phyloP scores from a whole-genome alignment of 768 basidiomycete genomes.

The Hydnomerulius pinastri region DNA sequence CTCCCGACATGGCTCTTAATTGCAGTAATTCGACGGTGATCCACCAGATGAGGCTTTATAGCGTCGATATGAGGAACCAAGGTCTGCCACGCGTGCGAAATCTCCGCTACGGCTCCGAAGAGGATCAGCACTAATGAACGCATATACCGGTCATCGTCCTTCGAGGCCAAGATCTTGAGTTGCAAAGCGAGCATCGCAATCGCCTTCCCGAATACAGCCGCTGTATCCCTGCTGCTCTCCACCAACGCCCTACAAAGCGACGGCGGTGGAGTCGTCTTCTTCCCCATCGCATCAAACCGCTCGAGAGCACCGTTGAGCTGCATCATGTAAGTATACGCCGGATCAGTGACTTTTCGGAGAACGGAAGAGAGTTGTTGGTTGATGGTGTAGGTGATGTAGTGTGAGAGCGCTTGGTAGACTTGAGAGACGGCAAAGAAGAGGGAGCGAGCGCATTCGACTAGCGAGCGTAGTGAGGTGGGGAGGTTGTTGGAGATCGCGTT shows the following conservation, averaged over 20 bases:
- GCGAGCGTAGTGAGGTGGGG: conserved; percentile 63
- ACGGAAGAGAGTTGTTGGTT: conserved; percentile 82
- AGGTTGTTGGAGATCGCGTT: conserved; percentile 63
- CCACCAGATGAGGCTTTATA: conserved; percentile 63
- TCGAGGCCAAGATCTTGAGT: conserved; percentile 69
- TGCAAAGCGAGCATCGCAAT: conserved; percentile 80
- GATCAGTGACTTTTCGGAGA: conserved; percentile 82
- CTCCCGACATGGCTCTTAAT: conserved; percentile 32
- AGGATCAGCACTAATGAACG: conserved; percentile 84
- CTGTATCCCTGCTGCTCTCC: conserved; percentile 81
- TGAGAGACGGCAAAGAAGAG: conserved; percentile 92
- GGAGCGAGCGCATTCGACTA: conserved; percentile 89
- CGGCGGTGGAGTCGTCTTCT: conserved; percentile 67
- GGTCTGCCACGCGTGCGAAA: conserved; percentile 80
- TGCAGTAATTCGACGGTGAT: conserved; percentile 38
- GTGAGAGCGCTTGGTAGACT: conserved; percentile 84
- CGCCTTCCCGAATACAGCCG: conserved; percentile 85
- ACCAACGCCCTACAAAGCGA: conserved; percentile 75
- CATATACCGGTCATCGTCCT: conserved; percentile 85
- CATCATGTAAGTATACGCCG: conserved; percentile 78
- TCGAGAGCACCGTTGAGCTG: conserved; percentile 88
- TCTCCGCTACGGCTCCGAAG: conserved; percentile 88
- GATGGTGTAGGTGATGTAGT: conserved; percentile 81
- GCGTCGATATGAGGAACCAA: conserved; percentile 72
- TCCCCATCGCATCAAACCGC: conserved; percentile 82